Conservation (phyloP, 1,139 yeast genomes). For the Taiozyma onychis region DNA sequence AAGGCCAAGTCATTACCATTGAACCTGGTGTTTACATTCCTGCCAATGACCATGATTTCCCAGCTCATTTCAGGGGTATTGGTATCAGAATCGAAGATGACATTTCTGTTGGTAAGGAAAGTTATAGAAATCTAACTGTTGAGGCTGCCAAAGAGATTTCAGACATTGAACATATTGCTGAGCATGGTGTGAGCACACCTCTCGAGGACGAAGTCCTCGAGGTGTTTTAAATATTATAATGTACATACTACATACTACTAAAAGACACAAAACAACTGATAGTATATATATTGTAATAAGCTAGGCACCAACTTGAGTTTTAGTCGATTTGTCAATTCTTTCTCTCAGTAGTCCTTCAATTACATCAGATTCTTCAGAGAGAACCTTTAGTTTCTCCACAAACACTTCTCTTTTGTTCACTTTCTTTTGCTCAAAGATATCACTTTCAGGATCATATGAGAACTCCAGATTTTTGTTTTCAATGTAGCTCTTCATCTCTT, state of each 20-base stretch:
- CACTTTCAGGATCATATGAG: constrained; percentile 8
- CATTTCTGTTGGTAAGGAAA: constrained; percentile 62
- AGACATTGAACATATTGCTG: constrained; percentile 67
- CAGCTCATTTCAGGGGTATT: constrained; percentile 76
- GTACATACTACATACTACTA: not conserved
- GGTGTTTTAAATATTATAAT: constrained; percentile 21
- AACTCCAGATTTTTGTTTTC: constrained; percentile 12
- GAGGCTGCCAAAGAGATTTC: constrained; percentile 81
- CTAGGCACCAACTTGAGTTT: not conserved
- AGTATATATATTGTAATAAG: not conserved
- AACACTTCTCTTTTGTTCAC: constrained; percentile 11
- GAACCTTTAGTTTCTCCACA: constrained; percentile 12
- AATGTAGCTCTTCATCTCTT: constrained; percentile 15
- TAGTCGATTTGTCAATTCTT: not conserved
- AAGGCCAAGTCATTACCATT: constrained; percentile 78
- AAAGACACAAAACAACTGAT: not conserved
- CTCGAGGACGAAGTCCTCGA: constrained; percentile 47
- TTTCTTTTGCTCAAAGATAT: constrained; percentile 10
- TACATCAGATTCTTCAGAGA: constrained; percentile 17
- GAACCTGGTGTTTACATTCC: constrained; percentile 97
- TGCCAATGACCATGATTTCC: constrained; percentile 50
- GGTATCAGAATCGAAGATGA: constrained; percentile 97
- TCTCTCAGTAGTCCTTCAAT: constrained; percentile 11
- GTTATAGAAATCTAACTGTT: constrained; percentile 60
- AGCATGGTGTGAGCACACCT: constrained; percentile 51